Evolutionary conservation across 495 filamentous ascomycete genomes (phyloP).

Genomic region (Podospora tetraspora): DNA sequence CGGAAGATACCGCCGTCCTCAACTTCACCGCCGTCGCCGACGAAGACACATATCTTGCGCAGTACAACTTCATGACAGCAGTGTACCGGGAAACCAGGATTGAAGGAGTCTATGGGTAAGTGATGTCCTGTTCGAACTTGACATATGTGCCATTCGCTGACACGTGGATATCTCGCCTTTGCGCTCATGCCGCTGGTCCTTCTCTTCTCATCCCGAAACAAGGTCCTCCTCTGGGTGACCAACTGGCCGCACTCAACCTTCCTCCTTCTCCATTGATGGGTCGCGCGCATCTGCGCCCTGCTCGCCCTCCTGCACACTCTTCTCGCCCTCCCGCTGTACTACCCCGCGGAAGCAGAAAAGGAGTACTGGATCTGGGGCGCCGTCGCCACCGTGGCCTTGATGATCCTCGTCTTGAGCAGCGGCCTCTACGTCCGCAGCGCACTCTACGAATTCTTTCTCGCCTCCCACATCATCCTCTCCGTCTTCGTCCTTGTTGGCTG

Average conservation of each 20-base stretch:
- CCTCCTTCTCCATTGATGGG: slow-evolving; percentile 44
- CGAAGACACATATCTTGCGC: slow-evolving; percentile 2
- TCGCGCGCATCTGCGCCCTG: slow-evolving; percentile 37
- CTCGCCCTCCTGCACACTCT: slow-evolving; percentile 36
- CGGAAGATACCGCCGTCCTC: slow-evolving; percentile 13
- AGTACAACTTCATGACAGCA: slow-evolving; percentile 2
- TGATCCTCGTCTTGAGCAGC: slow-evolving; percentile 20
- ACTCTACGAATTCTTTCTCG: slow-evolving; percentile 25
- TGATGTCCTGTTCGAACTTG: background rate
- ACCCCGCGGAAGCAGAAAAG: background rate
- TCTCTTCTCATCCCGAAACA: slow-evolving; percentile 40
- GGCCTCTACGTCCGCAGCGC: slow-evolving; percentile 7
- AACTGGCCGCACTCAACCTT: slow-evolving; percentile 46
- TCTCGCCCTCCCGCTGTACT: slow-evolving; percentile 22
- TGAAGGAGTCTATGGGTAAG: background rate
- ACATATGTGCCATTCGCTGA: background rate
- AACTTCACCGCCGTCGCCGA: slow-evolving; percentile 29
- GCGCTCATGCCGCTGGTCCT: slow-evolving; percentile 30
- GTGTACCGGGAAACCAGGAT: slow-evolving; percentile 7
- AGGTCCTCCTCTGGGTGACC: slow-evolving; percentile 43
- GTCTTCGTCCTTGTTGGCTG: slow-evolving; percentile 28
- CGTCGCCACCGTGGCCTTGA: slow-evolving; percentile 23
- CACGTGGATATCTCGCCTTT: slow-evolving; percentile 28
- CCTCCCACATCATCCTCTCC: slow-evolving; percentile 19
- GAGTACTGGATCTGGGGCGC: slow-evolving; percentile 36